A percentile compares a stretch with the other conserved stretches of the same genome.
phyloP scores from a whole-genome alignment of 345 rosid species.

The Salix brachista region DNA sequence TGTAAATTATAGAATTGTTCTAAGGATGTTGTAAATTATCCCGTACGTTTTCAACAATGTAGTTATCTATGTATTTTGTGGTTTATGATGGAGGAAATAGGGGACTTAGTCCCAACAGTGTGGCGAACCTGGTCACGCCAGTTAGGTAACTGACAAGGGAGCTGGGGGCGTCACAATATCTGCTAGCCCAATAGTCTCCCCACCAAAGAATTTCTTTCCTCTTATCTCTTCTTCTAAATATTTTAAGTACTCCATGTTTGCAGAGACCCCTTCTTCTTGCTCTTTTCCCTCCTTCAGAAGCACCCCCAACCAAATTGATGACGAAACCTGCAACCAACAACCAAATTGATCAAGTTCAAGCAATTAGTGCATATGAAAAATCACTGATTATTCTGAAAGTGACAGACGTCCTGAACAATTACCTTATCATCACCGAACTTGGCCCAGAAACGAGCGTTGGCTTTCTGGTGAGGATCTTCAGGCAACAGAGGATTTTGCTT shows the following conservation, averaged over 20 bases:
- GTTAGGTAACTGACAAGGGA: too few species aligned
- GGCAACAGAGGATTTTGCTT: conserved; percentile 7
- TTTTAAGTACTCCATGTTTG: not conserved
- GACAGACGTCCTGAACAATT: not conserved
- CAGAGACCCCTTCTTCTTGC: not conserved
- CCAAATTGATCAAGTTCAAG: not conserved
- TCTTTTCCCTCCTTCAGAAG: not conserved
- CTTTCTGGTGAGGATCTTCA: not conserved
- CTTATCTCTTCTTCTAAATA: conserved; percentile 8
- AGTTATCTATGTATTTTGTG: too few species aligned
- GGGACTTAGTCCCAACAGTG: too few species aligned
- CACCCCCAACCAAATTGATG: not conserved
- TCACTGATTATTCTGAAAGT: not conserved
- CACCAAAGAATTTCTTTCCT: conserved; percentile 8
- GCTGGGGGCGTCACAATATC: too few species aligned
- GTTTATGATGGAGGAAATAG: too few species aligned
- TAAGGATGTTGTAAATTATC: too few species aligned
- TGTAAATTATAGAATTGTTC: too few species aligned
- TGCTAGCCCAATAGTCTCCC: conserved; percentile 9
- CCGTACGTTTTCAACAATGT: too few species aligned
- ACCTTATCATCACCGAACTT: conserved; percentile 11
- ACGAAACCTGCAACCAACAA: not conserved
- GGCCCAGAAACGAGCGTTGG: conserved; percentile 5
- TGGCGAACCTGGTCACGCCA: too few species aligned
- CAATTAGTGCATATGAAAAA: not conserved